phyloP scores from a whole-genome alignment of 1,139 yeast genomes.

The Suhomyces yuchorum region DNA sequence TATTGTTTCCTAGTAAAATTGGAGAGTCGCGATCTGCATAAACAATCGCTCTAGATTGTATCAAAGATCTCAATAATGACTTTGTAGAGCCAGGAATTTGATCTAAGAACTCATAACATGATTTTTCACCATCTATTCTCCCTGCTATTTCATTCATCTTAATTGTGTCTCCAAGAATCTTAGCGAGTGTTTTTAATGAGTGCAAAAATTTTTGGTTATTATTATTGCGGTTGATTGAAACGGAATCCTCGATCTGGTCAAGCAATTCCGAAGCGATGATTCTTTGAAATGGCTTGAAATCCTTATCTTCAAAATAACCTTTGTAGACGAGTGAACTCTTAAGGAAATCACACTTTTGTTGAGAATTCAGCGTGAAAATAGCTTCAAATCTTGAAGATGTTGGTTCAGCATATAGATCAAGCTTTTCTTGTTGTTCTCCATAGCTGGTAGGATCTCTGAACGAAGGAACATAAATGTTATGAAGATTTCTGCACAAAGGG shows the following conservation, averaged over 20 bases:
- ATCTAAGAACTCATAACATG: slow-evolving; percentile 36
- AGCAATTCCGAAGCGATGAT: slow-evolving; percentile 9
- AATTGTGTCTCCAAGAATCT: slow-evolving; percentile 55
- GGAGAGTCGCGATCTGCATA: slow-evolving; percentile 17
- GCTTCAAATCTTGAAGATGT: slow-evolving; percentile 13
- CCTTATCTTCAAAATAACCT: slow-evolving; percentile 10
- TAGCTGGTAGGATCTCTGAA: slow-evolving; percentile 28
- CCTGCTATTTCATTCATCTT: slow-evolving; percentile 58
- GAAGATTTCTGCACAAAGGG: slow-evolving; percentile 64
- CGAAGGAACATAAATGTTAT: slow-evolving; percentile 49
- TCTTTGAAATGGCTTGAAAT: slow-evolving; percentile 6
- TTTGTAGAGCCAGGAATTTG: slow-evolving; percentile 38
- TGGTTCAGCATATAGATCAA: slow-evolving; percentile 6
- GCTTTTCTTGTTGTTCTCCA: slow-evolving; percentile 16
- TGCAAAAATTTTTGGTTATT: neutral
- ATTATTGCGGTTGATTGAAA: neutral
- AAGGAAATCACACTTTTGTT: slow-evolving; percentile 17
- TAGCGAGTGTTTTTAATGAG: slow-evolving; percentile 1
- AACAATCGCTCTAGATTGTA: slow-evolving; percentile 35
- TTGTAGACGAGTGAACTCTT: slow-evolving; percentile 16
- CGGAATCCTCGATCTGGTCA: slow-evolving; percentile 6
- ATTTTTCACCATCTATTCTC: slow-evolving; percentile 42
- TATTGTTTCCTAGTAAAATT: slow-evolving; percentile 12
- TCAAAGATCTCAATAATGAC: slow-evolving; percentile 39
- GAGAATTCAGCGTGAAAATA: slow-evolving; percentile 17